Base-by-base conservation (phyloP, 306 rosid species). In the Mimosa pudica region DNA sequence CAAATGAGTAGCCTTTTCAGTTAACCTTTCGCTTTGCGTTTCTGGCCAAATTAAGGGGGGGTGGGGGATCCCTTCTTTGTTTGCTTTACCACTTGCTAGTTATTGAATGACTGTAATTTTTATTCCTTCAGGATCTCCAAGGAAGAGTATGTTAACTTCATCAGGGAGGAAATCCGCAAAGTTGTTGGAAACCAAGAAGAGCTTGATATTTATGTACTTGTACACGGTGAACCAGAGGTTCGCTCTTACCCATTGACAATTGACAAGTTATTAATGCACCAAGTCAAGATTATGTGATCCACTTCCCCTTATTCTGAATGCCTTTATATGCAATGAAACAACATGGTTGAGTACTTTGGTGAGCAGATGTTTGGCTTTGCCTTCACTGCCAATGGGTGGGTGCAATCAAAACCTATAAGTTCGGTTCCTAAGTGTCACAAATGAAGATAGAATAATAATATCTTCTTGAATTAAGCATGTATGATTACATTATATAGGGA, bases 151-250 rank as follows among this genome's bases (percentile, higher is more conserved):
- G 87, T 89, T 48, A 84, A 70, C 61, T 83, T 90, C 81, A 92
- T 92, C n/a, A 92, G 81, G 82, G 88, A 86, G 58, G 97, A 92
- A 80, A 92, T 92, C 76, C 85, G 80, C 36, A 86, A 92, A 65
- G 95, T 92, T 6, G 93, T 92, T 57, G 90, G 86, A 80, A 89
- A 89, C 80, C 97, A 92, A 84, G 97, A 92, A 81, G 87, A 89
- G 73, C 97, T 92, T 18, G 97, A 92, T 51, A 92, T 90, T 77
- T 95, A 92, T 85, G 97, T 92, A 80, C 86, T 92, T 68, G 97
- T 90, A 17, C 97, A 90, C 16, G 97, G 97, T 67, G 97, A 93
- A 82, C 97, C 97, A 10, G 97, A 93, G 97, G 97, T 93, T 72
- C 69, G 87, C 61, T 82, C 75, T 80, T 68, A 45, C 58, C 66